phyloP scores from a whole-genome alignment of 1,139 yeast species.

The Zhuliangozyma parablackwelliae region DNA sequence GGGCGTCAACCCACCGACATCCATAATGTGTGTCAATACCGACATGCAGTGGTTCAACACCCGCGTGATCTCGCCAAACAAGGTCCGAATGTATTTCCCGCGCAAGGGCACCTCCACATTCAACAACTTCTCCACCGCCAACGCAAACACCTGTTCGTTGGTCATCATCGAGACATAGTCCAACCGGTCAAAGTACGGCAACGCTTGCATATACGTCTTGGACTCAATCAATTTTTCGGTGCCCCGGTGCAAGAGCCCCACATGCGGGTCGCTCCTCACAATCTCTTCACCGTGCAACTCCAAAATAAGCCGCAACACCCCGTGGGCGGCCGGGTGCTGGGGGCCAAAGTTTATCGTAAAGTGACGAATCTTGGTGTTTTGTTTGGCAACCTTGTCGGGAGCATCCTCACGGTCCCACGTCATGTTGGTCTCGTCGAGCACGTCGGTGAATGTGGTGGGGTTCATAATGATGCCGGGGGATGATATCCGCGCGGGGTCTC shows the following conservation, averaged over 20 bases:
- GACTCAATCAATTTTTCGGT: slow-evolving; percentile 84
- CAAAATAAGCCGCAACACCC: slow-evolving; percentile 79
- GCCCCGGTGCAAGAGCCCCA: slow-evolving; percentile 83
- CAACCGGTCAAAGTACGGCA: slow-evolving; percentile 84
- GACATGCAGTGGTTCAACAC: slow-evolving; percentile 85
- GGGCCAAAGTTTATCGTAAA: slow-evolving; percentile 91
- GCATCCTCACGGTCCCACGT: slow-evolving; percentile 44
- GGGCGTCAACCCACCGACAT: slow-evolving; percentile 91
- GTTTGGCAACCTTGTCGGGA: slow-evolving; percentile 40
- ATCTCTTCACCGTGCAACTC: slow-evolving; percentile 89
- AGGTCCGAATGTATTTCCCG: slow-evolving; percentile 78
- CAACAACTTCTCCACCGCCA: slow-evolving; percentile 81
- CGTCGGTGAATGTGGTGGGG: slow-evolving; percentile 35
- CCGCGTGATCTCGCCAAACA: slow-evolving; percentile 87
- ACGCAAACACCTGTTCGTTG: slow-evolving; percentile 79
- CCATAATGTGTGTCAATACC: slow-evolving; percentile 86
- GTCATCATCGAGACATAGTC: slow-evolving; percentile 93
- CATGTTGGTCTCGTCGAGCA: slow-evolving; percentile 46
- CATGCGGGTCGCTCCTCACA: slow-evolving; percentile 83
- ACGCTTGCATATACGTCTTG: slow-evolving; percentile 80
- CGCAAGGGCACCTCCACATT: slow-evolving; percentile 83
- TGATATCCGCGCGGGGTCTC: slow-evolving; percentile 5
- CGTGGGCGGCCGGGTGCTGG: slow-evolving; percentile 95
- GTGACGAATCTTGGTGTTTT: slow-evolving; percentile 67
- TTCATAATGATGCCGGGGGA: slow-evolving; percentile 1